A percentile compares a stretch with the other conserved stretches of the same genome.
Evolutionary conservation across 257 asterid species (phyloP).

Genomic region (Pogostemon cablin): DNA sequence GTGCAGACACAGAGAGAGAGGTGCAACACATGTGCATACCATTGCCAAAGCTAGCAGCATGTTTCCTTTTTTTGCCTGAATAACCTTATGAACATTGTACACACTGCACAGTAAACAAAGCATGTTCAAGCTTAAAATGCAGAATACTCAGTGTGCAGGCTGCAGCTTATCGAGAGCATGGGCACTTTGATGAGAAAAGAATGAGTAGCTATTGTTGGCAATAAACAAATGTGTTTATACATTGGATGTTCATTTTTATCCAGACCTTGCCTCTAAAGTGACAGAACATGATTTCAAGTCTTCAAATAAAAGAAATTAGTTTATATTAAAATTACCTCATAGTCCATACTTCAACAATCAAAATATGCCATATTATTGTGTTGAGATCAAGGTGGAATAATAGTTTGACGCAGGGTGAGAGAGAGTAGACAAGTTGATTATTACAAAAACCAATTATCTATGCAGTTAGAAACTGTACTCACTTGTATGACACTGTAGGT

Average conservation of each 20-base stretch:
- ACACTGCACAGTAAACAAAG: slow-evolving; percentile 54
- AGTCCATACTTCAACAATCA: neutral
- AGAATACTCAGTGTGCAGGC: slow-evolving; percentile 16
- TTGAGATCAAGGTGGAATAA: slow-evolving; percentile 21
- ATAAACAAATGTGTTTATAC: neutral
- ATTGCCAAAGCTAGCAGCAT: slow-evolving; percentile 89
- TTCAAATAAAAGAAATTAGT: neutral
- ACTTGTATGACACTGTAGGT: slow-evolving; percentile 89
- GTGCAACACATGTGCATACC: slow-evolving; percentile 43
- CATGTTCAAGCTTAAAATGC: slow-evolving; percentile 19
- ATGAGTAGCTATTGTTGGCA: slow-evolving; percentile 6
- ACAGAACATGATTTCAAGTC: slow-evolving; percentile 10
- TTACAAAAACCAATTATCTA: slow-evolving; percentile 4
- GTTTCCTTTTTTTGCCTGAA: slow-evolving; percentile 86
- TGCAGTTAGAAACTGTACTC: slow-evolving; percentile 42
- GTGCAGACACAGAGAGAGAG: neutral
- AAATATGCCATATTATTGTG: neutral
- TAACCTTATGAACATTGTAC: slow-evolving; percentile 79
- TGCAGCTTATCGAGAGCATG: slow-evolving; percentile 23
- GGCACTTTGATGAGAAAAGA: slow-evolving; percentile 10
- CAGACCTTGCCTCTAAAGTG: slow-evolving; percentile 5
- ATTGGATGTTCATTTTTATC: neutral
- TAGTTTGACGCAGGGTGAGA: slow-evolving; percentile 17
- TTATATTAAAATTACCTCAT: neutral
- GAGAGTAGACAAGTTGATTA: slow-evolving; percentile 21